phyloP scores from a whole-genome alignment of 345 rosid species.

The Draba incana region DNA sequence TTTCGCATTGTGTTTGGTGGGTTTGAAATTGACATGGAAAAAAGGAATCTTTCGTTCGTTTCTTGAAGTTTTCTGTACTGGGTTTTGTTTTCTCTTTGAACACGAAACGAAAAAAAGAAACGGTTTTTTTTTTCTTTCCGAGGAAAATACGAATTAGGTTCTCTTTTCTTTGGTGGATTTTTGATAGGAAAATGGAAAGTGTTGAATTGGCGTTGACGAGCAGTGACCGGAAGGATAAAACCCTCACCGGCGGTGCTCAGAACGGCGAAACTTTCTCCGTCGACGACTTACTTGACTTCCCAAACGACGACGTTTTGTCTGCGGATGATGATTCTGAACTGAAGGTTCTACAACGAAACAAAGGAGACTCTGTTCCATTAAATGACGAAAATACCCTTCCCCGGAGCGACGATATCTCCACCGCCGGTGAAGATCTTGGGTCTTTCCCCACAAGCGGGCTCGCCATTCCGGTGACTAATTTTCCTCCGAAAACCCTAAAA shows the following conservation, averaged over 20 bases:
- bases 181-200: conserved; percentile 56
- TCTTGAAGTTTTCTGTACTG: conserved; percentile 1
- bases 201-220: conserved; percentile 60
- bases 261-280: conserved; percentile 67
- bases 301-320: conserved; percentile 59
- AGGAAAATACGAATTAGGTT: too few species aligned
- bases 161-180: too few species aligned
- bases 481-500: too few species aligned
- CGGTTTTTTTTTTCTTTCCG: not conserved
- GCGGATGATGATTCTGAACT: conserved; percentile 44
- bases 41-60: too few species aligned
- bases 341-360: conserved; percentile 32
- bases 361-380: conserved; percentile 9
- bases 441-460: conserved; percentile 55
- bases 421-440: conserved; percentile 30
- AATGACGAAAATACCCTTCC: conserved; percentile 31
- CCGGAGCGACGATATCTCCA: conserved; percentile 27
- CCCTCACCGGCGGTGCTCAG: conserved; percentile 34
- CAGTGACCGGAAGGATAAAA: conserved; percentile 2
- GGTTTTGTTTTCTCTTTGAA: conserved; percentile 1
- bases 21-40: conserved; percentile 11
- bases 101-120: not conserved
- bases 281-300: conserved; percentile 77
- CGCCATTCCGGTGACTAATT: conserved; percentile 58
- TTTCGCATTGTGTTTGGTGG: conserved; percentile 3